A percentile compares a stretch with the other conserved stretches of the same genome.
Conservation (phyloP, 2,329 filamentous ascomycete species). For the Chrysosphaeria jannelii region DNA sequence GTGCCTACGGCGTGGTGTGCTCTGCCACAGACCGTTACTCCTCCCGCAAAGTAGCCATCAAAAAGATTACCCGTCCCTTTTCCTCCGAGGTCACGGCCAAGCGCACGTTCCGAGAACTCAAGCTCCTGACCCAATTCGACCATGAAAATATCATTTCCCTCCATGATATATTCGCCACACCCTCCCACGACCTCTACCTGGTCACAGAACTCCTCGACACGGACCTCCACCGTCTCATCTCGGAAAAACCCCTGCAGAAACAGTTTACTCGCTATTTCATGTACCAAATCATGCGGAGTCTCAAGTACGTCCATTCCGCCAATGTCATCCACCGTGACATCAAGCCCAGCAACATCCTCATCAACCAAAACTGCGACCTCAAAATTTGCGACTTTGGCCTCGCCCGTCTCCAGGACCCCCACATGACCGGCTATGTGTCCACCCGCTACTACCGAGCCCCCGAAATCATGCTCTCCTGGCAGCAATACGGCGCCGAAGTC, state of each 20-base stretch:
- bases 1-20: slow-evolving; percentile 91
- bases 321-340: slow-evolving; percentile 93
- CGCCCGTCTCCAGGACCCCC: slow-evolving; percentile 89
- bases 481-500: slow-evolving; percentile 97
- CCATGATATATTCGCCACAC: slow-evolving; percentile 98
- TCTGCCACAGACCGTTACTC: slow-evolving; percentile 96
- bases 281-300: slow-evolving; percentile 92
- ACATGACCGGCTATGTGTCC: slow-evolving; percentile 98
- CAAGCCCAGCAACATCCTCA: slow-evolving; percentile 95
- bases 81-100: slow-evolving; percentile 97
- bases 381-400: slow-evolving; percentile 99
- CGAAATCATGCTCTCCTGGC: slow-evolving; percentile 99
- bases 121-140: slow-evolving; percentile 81
- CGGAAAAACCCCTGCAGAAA: slow-evolving; percentile 86
- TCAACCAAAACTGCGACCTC: slow-evolving; percentile 98
- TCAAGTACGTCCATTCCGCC: slow-evolving; percentile 98
- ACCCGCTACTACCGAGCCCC: slow-evolving; percentile 96
- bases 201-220: slow-evolving; percentile 94
- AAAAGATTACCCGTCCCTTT: slow-evolving; percentile 99
- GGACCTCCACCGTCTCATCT: slow-evolving; percentile 81
- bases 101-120: slow-evolving; percentile 88
- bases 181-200: slow-evolving; percentile 95
- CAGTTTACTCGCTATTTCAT: slow-evolving; percentile 99
- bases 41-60: slow-evolving; percentile 84
- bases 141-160: slow-evolving; percentile 58